Base-by-base conservation (phyloP, 2,329 filamentous ascomycete species). In the Trichoderma sp. region DNA sequence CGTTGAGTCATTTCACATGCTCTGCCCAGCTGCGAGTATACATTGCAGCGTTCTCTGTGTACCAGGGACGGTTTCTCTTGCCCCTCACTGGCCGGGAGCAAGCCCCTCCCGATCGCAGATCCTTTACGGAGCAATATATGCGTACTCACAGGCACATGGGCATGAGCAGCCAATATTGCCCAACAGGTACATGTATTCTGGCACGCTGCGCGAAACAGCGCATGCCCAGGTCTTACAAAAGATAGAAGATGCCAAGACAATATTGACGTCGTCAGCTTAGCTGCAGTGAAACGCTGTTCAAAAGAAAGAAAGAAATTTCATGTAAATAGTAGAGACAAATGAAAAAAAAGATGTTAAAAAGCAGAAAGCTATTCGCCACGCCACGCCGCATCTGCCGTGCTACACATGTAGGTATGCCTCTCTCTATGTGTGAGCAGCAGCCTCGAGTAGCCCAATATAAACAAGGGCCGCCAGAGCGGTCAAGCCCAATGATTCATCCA, bases 21-120 rank as follows among this genome's bases (percentile, higher is more conserved):
- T 34, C 51, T 49, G 46, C 16, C 30, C 32, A 43, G 16, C 16
- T 46, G 43, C 43, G 8, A 46, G 6, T 46, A 21, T 43, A 11
- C n/a, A 43, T 18, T n/a, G 43, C 18, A 21, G 46, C n/a, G 6
- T 54, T 18, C 4, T 54, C 14, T 54, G 26, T 28, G 26, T 52
- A 8, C 51, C 51, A 8, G 28, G 21, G 10, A 11, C 51, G 13
- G 10, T n/a, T 43, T 26, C 24, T 30, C 24, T 7, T 26, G 26
- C 52, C 52, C 52, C 52, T 55, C 52, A 55, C 52, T 32, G 18
- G 39, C 39, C 39, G 6, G 26, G 16, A 55, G 24, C 16, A 18
- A 58, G 54, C 54, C 54, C 54, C 54, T 58, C 54, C 32, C 54
- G 54, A 58, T 58, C 54, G 54, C 54, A 58, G 54, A 58, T 58